These are phyloP conservation scores for Tulasnella sp. DNA, from an alignment of 768 basidiomycete species.

Conservation along the genomic window DNA sequence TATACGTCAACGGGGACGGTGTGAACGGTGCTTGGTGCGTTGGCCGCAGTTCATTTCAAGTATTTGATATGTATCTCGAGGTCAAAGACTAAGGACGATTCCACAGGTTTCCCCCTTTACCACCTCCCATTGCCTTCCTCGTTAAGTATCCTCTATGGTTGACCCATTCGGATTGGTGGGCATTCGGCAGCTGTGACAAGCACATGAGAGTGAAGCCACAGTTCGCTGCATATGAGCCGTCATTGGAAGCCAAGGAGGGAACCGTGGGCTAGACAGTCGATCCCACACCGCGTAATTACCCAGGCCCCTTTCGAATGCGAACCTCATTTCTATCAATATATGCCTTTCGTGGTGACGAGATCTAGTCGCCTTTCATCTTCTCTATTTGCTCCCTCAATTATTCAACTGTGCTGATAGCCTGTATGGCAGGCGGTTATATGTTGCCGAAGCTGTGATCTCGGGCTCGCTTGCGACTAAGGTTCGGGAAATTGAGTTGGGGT, in stretches of 20 bases:
- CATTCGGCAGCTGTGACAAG: neutral
- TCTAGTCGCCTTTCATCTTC: too few species aligned
- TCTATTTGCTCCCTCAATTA: too few species aligned
- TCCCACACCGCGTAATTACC: neutral
- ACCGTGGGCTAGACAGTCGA: neutral
- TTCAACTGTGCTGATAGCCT: too few species aligned
- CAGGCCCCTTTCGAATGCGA: neutral
- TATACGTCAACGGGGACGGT: slow-evolving; percentile 17
- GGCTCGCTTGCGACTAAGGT: too few species aligned
- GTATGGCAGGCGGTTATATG: too few species aligned
- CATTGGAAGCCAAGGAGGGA: neutral
- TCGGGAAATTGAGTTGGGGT: too few species aligned
- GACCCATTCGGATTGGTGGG: slow-evolving; percentile 9
- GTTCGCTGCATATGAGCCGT: slow-evolving; percentile 14
- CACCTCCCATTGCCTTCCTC: neutral
- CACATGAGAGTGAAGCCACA: slow-evolving; percentile 9
- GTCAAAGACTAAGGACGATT: neutral
- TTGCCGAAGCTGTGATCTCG: too few species aligned
- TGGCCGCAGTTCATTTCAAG: neutral
- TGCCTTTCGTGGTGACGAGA: neutral
- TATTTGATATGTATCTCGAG: neutral
- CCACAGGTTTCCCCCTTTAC: neutral
- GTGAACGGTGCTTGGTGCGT: slow-evolving; percentile 19
- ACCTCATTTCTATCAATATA: neutral
- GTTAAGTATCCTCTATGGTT: neutral